phyloP scores from a whole-genome alignment of 306 rosid species.

The Fragaria nilgerrensis region DNA sequence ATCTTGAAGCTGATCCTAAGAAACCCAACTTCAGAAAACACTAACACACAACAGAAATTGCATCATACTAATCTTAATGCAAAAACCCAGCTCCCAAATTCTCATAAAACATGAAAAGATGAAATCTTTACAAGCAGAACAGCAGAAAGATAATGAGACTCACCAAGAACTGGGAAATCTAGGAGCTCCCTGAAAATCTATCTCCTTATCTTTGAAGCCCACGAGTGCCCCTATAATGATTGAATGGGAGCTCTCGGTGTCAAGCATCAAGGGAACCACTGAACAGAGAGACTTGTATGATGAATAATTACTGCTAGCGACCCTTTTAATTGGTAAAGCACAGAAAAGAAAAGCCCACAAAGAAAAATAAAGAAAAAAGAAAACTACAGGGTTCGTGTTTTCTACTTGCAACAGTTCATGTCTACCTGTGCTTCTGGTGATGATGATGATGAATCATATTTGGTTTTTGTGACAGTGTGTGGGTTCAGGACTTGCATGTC shows the following conservation, averaged over 20 bases:
- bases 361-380: slow-evolving; percentile 22
- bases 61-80: slow-evolving; percentile 8
- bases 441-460: slow-evolving; percentile 44
- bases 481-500: slow-evolving; percentile 41
- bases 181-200: slow-evolving; percentile 35
- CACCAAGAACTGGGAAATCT: slow-evolving; percentile 31
- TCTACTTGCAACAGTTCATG: slow-evolving; percentile 40
- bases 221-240: slow-evolving; percentile 43
- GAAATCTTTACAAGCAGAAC: slow-evolving; percentile 23
- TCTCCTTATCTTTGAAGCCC: slow-evolving; percentile 30
- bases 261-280: slow-evolving; percentile 74
- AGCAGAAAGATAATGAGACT: slow-evolving; percentile 25
- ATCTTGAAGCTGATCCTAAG: slow-evolving; percentile 33
- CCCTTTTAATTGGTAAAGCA: slow-evolving; percentile 39
- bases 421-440: slow-evolving; percentile 20
- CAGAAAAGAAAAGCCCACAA: slow-evolving; percentile 24
- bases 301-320: slow-evolving; percentile 42
- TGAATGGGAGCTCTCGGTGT: slow-evolving; percentile 55
- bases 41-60: slow-evolving; percentile 24
- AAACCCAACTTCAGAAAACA: slow-evolving; percentile 27
- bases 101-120: slow-evolving; percentile 21
- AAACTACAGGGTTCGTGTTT: slow-evolving; percentile 23
- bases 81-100: slow-evolving; percentile 17
- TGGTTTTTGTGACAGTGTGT: slow-evolving; percentile 24
- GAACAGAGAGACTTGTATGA: slow-evolving; percentile 39